These are phyloP conservation scores for Aspergillus brunneoviolaceus DNA, from an alignment of 2,329 filamentous ascomycete species.

Conservation along the genomic window DNA sequence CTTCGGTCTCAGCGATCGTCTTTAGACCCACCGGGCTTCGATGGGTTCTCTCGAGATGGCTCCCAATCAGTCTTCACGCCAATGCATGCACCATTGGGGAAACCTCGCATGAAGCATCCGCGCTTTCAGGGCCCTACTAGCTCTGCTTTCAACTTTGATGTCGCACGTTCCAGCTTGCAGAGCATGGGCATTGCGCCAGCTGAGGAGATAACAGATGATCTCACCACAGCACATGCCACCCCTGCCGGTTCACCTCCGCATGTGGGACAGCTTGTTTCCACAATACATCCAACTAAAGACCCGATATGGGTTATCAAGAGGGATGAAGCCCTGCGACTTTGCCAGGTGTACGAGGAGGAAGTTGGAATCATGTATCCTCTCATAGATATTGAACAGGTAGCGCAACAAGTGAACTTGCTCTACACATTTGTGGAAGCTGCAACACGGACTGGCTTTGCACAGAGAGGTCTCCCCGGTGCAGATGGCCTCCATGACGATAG, in stretches of 20 bases:
- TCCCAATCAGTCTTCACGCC: constrained; percentile 40
- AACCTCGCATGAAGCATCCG: constrained; percentile 56
- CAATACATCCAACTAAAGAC: constrained; percentile 59
- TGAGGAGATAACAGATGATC: constrained; percentile 63
- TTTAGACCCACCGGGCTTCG: constrained; percentile 36
- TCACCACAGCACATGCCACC: constrained; percentile 54
- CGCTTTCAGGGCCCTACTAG: constrained; percentile 84
- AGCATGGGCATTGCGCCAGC: constrained; percentile 78
- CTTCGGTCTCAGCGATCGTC: constrained; percentile 54
- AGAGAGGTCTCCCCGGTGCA: constrained; percentile 53
- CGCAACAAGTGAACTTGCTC: constrained; percentile 67
- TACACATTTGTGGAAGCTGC: constrained; percentile 72
- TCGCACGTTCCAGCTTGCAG: constrained; percentile 81
- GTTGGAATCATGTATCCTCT: constrained; percentile 91
- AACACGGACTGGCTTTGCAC: constrained; percentile 57
- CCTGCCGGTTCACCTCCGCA: constrained; percentile 47
- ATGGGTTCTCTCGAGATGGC: constrained; percentile 38
- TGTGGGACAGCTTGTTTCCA: constrained; percentile 30
- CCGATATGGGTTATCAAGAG: constrained; percentile 76
- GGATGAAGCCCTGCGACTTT: constrained; percentile 77
- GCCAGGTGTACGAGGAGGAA: constrained; percentile 81
- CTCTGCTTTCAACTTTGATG: constrained; percentile 78
- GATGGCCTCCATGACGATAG: constrained; percentile 63
- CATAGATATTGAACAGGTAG: constrained; percentile 69
- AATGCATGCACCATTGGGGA: constrained; percentile 44